Evolutionary conservation across 495 filamentous ascomycete genomes (phyloP), one percentile per base, ranked within the genome.

Genomic region (Usnea hakonensis): DNA sequence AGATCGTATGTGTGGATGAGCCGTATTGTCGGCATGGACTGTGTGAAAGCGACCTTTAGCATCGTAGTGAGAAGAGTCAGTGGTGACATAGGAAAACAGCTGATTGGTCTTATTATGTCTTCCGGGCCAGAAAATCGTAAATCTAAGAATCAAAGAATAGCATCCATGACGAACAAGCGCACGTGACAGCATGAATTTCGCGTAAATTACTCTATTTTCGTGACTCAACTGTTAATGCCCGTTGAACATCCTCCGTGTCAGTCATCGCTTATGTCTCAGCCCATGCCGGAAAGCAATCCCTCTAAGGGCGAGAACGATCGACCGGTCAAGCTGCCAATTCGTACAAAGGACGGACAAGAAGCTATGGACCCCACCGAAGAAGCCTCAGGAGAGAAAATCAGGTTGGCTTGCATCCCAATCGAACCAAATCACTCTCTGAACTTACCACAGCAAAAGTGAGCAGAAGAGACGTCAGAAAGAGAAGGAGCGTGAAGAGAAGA

Each of bases 401-500:
- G 68, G 68, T 73, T 32, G 13, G 61, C 36, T 19, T 62, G 1
- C 4, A 23, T 14, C 11, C 26, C 7, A 10, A n/a, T 19, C 26
- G 36, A 21, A 23, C 8, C 17, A 48, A 35, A 53, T 7, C 50
- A 19, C 17, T 14, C 26, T 11, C 59, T 65, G 41, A 41, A 33
- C 5, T 6, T n/a, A 17, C 19, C 48, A 82, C 44, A 92, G 90
- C 77, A 94, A 95, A 85, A 83, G 87, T 30, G 90, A 93, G 76
- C 79, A 94, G 73, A 98, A 97, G 89, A 93, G 90, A 81, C 87
- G 93, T 70, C 85, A 92, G 80, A 98, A 97, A 87, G 79, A 87
- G 72, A 86, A 94, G 67, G 83, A 90, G 72, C 86, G 82, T 74
- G 91, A 94, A 35, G 86, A 85, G 65, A 87, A 89, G 77, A 96